A percentile compares a stretch with the other conserved stretches of the same genome.
phyloP scores from a whole-genome alignment of 352 stramenopile genomes.

The Globisporangium nodosum region DNA sequence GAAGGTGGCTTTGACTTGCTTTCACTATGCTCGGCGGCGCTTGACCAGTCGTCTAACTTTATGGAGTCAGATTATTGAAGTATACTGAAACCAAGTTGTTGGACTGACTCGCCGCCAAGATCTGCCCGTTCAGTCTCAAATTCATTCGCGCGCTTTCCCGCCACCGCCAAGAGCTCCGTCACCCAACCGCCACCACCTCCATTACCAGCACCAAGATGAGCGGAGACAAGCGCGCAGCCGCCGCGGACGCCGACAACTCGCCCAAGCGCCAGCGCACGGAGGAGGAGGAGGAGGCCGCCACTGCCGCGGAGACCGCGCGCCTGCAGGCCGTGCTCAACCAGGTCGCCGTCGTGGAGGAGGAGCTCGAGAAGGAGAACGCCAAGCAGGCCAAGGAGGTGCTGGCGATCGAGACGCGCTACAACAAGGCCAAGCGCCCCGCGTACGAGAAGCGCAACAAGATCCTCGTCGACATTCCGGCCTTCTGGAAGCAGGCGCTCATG shows the following conservation, averaged over 20 bases:
- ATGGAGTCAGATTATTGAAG: no score
- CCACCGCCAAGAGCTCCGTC: background rate
- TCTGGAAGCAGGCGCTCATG: constrained; percentile 73
- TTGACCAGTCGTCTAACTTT: no score
- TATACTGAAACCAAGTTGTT: no score
- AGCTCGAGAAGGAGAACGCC: constrained; percentile 60
- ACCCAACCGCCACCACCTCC: background rate
- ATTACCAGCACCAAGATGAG: background rate
- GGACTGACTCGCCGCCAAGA: background rate
- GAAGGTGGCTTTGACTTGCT: background rate
- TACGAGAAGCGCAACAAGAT: constrained; percentile 66
- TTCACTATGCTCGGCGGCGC: background rate
- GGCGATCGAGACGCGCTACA: constrained; percentile 74
- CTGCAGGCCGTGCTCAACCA: constrained; percentile 53
- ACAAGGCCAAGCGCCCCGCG: constrained; percentile 52
- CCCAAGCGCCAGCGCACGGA: constrained; percentile 75
- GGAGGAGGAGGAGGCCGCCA: constrained; percentile 25
- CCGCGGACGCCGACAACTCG: constrained; percentile 49
- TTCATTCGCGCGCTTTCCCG: constrained; percentile 1
- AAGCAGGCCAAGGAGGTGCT: constrained; percentile 63
- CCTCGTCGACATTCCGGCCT: constrained; percentile 53
- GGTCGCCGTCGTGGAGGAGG: constrained; percentile 46
- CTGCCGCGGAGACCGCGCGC: constrained; percentile 27
- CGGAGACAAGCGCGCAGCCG: constrained; percentile 2
- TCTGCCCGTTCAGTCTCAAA: background rate